Percentiles rank a stretch among this genome's conserved stretches.
Evolutionary conservation across 345 rosid species (phyloP).

Genomic region (Litchi chinensis): DNA sequence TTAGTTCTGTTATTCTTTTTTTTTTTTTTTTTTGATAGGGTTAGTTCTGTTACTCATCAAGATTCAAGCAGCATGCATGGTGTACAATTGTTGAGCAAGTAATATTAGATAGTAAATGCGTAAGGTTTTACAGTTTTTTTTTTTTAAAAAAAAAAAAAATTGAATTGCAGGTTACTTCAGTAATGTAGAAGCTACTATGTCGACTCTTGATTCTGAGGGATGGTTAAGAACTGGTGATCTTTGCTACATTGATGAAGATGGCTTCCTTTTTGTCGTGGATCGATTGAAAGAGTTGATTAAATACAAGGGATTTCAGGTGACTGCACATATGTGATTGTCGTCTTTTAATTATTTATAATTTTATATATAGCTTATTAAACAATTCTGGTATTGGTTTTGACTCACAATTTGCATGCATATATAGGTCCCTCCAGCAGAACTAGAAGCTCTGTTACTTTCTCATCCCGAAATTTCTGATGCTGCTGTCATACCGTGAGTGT

Average conservation of each 20-base stretch:
- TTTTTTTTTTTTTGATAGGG: too few species aligned
- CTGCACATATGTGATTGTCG: too few species aligned
- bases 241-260: conserved; percentile 82
- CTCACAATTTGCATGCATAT: conserved; percentile 4
- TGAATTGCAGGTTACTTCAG: conserved; percentile 66
- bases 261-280: conserved; percentile 82
- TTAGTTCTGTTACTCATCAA: too few species aligned
- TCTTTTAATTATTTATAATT: too few species aligned
- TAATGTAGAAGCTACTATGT: conserved; percentile 72
- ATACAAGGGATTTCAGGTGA: conserved; percentile 93
- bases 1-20: too few species aligned
- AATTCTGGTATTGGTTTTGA: background rate
- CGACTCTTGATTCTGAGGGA: conserved; percentile 76
- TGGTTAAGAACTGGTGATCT: conserved; percentile 96
- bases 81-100: too few species aligned
- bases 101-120: too few species aligned
- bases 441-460: conserved; percentile 76
- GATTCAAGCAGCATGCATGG: too few species aligned
- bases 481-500: conserved; percentile 85
- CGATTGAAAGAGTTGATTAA: conserved; percentile 91
- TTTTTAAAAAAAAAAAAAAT: background rate
- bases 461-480: conserved; percentile 74
- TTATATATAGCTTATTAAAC: too few species aligned
- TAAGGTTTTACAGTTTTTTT: too few species aligned
- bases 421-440: conserved; percentile 92